Evolutionary conservation across 805 yeast genomes (phyloP).

Genomic region (Brettanomyces sp.): DNA sequence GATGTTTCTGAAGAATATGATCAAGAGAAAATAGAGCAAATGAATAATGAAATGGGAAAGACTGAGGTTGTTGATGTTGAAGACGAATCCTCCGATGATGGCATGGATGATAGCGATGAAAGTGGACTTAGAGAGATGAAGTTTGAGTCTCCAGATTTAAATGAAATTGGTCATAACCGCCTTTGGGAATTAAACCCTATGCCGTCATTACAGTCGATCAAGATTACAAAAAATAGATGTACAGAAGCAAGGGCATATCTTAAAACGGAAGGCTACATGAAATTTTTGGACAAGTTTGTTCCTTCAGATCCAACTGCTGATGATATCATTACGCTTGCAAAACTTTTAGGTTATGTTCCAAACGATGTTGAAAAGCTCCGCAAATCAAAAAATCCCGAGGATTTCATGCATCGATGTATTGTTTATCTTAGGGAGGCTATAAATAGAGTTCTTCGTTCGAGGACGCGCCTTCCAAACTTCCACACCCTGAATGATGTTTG

Average conservation of each 20-base stretch:
- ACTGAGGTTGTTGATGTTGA: too few relatives aligned
- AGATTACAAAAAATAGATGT: constrained; percentile 31
- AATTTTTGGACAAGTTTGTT: constrained; percentile 43
- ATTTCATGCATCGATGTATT: constrained; percentile 24
- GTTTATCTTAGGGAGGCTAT: constrained; percentile 54
- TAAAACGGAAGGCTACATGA: constrained; percentile 48
- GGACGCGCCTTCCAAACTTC: constrained; percentile 46
- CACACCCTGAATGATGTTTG: constrained; percentile 51
- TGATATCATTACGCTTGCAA: constrained; percentile 47
- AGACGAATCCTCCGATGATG: constrained; percentile 1
- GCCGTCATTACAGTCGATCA: constrained; percentile 14
- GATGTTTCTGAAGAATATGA: not conserved
- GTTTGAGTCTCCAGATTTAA: constrained; percentile 3
- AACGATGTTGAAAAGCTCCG: constrained; percentile 9
- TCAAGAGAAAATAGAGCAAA: constrained; percentile 1
- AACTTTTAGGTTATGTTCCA: constrained; percentile 49
- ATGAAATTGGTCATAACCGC: not conserved
- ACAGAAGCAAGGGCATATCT: constrained; percentile 42
- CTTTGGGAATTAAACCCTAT: constrained; percentile 10
- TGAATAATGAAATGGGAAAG: not conserved
- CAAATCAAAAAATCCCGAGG: constrained; percentile 5
- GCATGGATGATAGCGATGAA: not conserved
- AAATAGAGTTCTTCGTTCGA: constrained; percentile 46
- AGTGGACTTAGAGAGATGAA: constrained; percentile 9
- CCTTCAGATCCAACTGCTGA: constrained; percentile 52